These are phyloP conservation scores for Talaromyces liani DNA, from an alignment of 495 filamentous ascomycete species.

Conservation along the genomic window DNA sequence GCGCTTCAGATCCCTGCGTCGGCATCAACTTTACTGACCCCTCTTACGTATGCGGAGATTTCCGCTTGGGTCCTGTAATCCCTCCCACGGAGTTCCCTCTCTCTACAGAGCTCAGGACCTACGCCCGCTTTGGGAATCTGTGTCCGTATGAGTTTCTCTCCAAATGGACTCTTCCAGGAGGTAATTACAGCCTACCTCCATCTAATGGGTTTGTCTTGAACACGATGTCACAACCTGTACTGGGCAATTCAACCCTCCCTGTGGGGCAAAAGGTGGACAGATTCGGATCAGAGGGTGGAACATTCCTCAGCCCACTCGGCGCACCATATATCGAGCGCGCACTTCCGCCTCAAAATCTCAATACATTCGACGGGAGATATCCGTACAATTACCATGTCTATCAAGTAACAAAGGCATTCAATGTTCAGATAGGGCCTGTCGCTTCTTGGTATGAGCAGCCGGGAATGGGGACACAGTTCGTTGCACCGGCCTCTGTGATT, in stretches of 20 bases:
- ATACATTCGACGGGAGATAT: constrained; percentile 28
- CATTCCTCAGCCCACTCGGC: constrained; percentile 37
- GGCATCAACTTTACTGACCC: constrained; percentile 29
- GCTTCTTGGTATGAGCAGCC: constrained; percentile 53
- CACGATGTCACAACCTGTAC: constrained; percentile 24
- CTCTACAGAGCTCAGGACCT: constrained; percentile 24
- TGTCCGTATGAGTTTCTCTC: constrained; percentile 42
- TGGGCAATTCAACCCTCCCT: constrained; percentile 36
- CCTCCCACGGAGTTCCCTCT: constrained; percentile 35
- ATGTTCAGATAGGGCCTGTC: constrained; percentile 41
- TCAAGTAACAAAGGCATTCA: constrained; percentile 34
- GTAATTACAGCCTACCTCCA: constrained; percentile 35
- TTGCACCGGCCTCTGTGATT: constrained; percentile 14
- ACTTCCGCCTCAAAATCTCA: constrained; percentile 44
- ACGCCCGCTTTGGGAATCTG: constrained; percentile 41
- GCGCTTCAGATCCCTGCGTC: constrained; percentile 25
- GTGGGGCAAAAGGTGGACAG: constrained; percentile 45
- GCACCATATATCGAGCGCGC: constrained; percentile 46
- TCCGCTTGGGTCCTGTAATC: constrained; percentile 39
- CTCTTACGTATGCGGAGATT: constrained; percentile 44
- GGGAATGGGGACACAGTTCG: constrained; percentile 46
- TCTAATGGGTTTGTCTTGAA: constrained; percentile 35
- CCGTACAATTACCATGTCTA: constrained; percentile 53
- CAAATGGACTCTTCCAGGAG: constrained; percentile 28
- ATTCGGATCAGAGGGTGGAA: constrained; percentile 43